These are phyloP conservation scores for Mucor velutinosus DNA, from an alignment of 371 early-diverging fungal species.

Conservation along the genomic window DNA sequence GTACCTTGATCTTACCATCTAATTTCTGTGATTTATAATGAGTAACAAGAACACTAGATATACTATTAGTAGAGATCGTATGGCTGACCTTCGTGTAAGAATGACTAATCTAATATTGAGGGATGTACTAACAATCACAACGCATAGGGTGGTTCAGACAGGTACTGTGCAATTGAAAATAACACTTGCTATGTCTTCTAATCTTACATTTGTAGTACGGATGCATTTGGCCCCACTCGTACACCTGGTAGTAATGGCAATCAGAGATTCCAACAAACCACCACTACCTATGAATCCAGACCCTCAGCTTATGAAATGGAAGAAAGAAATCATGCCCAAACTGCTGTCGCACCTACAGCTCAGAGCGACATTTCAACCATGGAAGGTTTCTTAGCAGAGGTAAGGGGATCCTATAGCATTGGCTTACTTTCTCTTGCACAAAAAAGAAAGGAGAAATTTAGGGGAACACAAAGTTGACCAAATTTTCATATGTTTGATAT, in stretches of 20 bases:
- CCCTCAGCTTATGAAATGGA: constrained; percentile 21
- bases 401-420: neutral
- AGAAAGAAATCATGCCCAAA: constrained; percentile 7
- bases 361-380: constrained; percentile 22
- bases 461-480: neutral
- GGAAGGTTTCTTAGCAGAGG: constrained; percentile 28
- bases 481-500: neutral
- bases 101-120: neutral
- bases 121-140: neutral
- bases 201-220: constrained; percentile 19
- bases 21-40: neutral
- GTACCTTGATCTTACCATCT: neutral
- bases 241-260: constrained; percentile 18
- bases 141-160: constrained; percentile 20
- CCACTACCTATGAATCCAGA: neutral
- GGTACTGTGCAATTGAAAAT: constrained; percentile 7
- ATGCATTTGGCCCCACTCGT: constrained; percentile 38
- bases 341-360: constrained; percentile 17
- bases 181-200: neutral
- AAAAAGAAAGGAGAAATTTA: constrained; percentile 1
- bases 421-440: neutral
- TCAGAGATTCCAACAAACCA: constrained; percentile 7
- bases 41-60: constrained; percentile 20
- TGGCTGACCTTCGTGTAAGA: constrained; percentile 24
- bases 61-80: constrained; percentile 24